A percentile compares a stretch with the other conserved stretches of the same genome.
Conservation (phyloP, 106 monocot genomes). For the Dioscorea alata region DNA sequence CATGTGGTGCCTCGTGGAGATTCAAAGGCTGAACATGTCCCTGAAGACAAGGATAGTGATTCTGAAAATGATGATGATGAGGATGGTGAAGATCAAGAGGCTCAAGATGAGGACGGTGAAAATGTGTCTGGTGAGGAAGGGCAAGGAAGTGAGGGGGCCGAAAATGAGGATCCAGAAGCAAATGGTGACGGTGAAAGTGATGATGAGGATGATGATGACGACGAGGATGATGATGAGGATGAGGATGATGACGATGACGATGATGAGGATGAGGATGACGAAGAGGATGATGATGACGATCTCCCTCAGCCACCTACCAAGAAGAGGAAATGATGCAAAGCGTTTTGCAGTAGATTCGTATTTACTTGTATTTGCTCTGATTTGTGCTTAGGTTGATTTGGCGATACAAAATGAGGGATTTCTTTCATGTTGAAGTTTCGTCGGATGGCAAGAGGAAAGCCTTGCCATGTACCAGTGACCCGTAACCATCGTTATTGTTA, state of each 20-base stretch:
- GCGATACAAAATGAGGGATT: background rate
- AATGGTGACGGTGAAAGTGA: conserved; percentile 13
- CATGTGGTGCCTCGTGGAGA: too few relatives aligned
- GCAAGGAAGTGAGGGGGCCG: conserved; percentile 6
- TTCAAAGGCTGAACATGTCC: conserved; percentile 11
- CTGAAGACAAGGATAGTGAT: conserved; percentile 23
- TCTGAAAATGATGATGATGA: conserved; percentile 23
- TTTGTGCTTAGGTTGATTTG: background rate
- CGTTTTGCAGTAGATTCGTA: background rate
- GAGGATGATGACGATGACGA: conserved; percentile 14
- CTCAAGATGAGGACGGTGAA: conserved; percentile 12
- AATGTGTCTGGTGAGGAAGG: conserved; percentile 16
- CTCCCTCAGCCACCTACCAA: conserved; percentile 13
- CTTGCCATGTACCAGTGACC: background rate
- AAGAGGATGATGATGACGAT: conserved; percentile 20
- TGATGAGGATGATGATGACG: conserved; percentile 9
- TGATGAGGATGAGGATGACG: conserved; percentile 17
- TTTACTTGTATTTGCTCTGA: background rate
- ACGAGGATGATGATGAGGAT: conserved; percentile 15
- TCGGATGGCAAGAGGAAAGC: background rate
- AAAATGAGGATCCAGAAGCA: conserved; percentile 12
- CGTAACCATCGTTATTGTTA: background rate
- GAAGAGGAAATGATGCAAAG: conserved; percentile 19
- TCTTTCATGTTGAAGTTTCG: background rate
- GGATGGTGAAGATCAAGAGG: conserved; percentile 4